Base-by-base conservation (phyloP, 192 early-diverging fungal genomes). In the Jimgerdemannia lactiflua region DNA sequence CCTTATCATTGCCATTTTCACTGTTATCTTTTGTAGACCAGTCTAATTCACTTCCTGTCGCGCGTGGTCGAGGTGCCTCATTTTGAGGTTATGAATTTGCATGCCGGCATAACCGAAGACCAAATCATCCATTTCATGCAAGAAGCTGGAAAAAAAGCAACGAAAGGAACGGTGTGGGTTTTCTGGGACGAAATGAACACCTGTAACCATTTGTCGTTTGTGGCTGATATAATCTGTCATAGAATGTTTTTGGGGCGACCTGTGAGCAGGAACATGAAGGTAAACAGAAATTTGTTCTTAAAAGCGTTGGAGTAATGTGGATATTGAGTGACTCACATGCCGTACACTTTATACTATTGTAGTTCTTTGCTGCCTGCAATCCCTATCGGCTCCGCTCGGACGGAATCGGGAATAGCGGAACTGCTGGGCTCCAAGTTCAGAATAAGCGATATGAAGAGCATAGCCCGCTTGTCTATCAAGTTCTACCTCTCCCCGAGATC, bases 121-220 rank as follows among this genome's bases (percentile, higher is more conserved):
- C 0, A 59, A 14, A 70, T 75, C 20, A 8, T 67, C 39, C 0
- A 0, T 3, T 75, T 75, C 20, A 75, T 70, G 42, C 3, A 59
- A 8, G 10, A 71, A 3, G 70, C 43, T 7, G 42, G 69, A 43
- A 0, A 70, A 71, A 3, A 39, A 43, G 74, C 68, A 0, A 14
- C 59, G 19, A 4, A 70, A 71, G 43, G 74, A 6, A 42, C 68
- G 64, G 41, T 41, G 2, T 66, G 73, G 73, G 49, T 66, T 49
- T 74, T 74, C 41, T 74, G 29, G 41, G 73, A 74, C 68, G 74
- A 75, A 59, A 69, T 75, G 0, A 75, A 75, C 39, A 75, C 74
- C 2, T 75, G 74, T 39, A 70, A 70, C 20, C 67, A 75, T 29
- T 70, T 75, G 3, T 65, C 66, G 7, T 40, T 75, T n/a, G 17